Evolutionary conservation across 345 rosid genomes (phyloP), one percentile per base, ranked within the genome.

Genomic region (Salix caprea): DNA sequence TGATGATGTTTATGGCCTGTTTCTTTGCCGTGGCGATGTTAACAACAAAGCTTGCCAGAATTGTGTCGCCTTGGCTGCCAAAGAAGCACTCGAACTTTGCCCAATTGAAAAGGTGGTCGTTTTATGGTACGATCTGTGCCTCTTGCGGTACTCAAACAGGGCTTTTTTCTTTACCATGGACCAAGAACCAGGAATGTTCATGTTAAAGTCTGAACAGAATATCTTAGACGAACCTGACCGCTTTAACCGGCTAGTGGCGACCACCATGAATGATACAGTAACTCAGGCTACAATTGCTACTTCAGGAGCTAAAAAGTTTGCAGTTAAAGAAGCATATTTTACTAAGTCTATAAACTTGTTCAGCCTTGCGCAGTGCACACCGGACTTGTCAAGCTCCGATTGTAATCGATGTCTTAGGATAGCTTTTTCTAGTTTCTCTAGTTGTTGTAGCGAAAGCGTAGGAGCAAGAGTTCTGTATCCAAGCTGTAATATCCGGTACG

Each of bases 351-450:
- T 76, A 44, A 69, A 48, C 2, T 56, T 91, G 21, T 91, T 79
- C 76, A 69, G 72, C 16, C 88, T 91, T 0, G 84, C 54, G 1
- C 88, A 91, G 85, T 91, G 96, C 76, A 86, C 85, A 2, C 90
- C 83, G 10, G 91, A 89, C 76, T 34, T 89, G 50, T 80, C 86
- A 2, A 6, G 42, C 9, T 4, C 5, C 0, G 86, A 70, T 13
- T 89, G 89, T 70, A 46, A 70, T 11, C n/a, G 36, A 19, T 89
- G 92, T 79, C 79, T 89, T n/a, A 70, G 52, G 58, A 1, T 5
- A 39, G 81, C 82, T 6, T 71, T 77, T 30, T 28, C 74, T 4
- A 15, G 2, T 28, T 44, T 83, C 21, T 84, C 82, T 2, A 5
- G 0, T 15, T 87, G 87, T 40, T 86, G 89, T 34, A 24, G n/a